A percentile compares a stretch with the other conserved stretches of the same genome.
These are phyloP conservation scores for Populus tomentosa DNA, from an alignment of 441 rosid species.

Conservation along the genomic window DNA sequence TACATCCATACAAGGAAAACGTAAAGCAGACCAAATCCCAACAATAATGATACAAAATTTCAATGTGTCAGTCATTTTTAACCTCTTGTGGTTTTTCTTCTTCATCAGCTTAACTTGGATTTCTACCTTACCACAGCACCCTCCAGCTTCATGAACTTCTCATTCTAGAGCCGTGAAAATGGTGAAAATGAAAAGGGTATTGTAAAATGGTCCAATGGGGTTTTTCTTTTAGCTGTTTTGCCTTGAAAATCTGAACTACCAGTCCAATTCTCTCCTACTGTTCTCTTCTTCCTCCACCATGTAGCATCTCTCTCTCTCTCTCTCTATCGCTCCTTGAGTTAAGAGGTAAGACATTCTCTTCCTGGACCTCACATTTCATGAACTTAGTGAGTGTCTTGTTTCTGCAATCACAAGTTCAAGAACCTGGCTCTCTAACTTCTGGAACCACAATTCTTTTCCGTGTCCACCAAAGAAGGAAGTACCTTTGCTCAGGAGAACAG, in stretches of 20 bases:
- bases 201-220: background rate
- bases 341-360: slow-evolving; percentile 5
- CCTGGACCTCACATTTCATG: slow-evolving; percentile 14
- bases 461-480: background rate
- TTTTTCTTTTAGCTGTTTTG: background rate
- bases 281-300: slow-evolving; percentile 5
- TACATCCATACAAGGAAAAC: background rate
- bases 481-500: background rate
- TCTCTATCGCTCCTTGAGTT: background rate
- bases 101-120: background rate
- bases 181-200: background rate
- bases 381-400: slow-evolving; percentile 5
- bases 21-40: slow-evolving; percentile 23
- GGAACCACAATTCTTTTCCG: background rate
- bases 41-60: slow-evolving; percentile 22
- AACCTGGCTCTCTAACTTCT: background rate
- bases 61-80: slow-evolving; percentile 17
- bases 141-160: background rate
- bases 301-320: slow-evolving; percentile 15
- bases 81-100: background rate
- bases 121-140: background rate
- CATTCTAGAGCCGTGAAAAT: background rate
- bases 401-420: slow-evolving; percentile 11
- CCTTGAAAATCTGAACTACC: slow-evolving; percentile 17
- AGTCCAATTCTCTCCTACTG: slow-evolving; percentile 22